Conservation (phyloP, 805 yeast genomes). For the Tetrapisispora fleetii region DNA sequence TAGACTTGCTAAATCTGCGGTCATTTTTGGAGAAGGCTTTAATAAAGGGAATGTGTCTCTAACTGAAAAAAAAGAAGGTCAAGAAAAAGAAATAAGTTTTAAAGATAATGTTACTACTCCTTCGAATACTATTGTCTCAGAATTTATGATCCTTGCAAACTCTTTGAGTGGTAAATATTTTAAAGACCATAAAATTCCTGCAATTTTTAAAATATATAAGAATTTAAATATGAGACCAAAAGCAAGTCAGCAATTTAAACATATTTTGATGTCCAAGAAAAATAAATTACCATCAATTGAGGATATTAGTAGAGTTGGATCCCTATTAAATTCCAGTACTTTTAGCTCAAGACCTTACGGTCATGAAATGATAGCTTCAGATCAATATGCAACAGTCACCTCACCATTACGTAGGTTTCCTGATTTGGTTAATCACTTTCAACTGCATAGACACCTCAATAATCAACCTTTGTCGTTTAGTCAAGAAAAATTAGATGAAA, state of each 20-base stretch:
- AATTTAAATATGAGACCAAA: slow-evolving; percentile 21
- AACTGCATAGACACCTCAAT: slow-evolving; percentile 40
- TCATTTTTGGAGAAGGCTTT: slow-evolving; percentile 32
- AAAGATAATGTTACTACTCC: slow-evolving; percentile 27
- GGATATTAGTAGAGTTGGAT: slow-evolving; percentile 36
- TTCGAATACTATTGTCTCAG: slow-evolving; percentile 64
- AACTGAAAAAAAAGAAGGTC: slow-evolving; percentile 6
- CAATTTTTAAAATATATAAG: slow-evolving; percentile 35
- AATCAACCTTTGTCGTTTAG: slow-evolving; percentile 23
- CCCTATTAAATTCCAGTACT: slow-evolving; percentile 44
- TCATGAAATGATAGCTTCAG: slow-evolving; percentile 59
- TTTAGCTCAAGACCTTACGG: slow-evolving; percentile 35
- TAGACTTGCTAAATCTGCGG: slow-evolving; percentile 31
- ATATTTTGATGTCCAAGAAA: slow-evolving; percentile 17
- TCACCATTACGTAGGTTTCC: slow-evolving; percentile 82
- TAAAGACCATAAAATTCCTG: slow-evolving; percentile 36
- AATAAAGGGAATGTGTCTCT: slow-evolving; percentile 19
- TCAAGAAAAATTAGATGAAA: slow-evolving; percentile 27
- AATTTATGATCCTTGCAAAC: slow-evolving; percentile 76
- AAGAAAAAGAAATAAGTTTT: slow-evolving; percentile 11
- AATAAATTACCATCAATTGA: slow-evolving; percentile 25
- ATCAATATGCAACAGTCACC: slow-evolving; percentile 62
- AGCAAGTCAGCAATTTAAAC: slow-evolving; percentile 18
- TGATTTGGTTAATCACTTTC: slow-evolving; percentile 77
- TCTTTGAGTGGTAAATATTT: slow-evolving; percentile 45